These are phyloP conservation scores for Chenopodium album DNA, from an alignment of 148 eudicot species.

Conservation along the genomic window DNA sequence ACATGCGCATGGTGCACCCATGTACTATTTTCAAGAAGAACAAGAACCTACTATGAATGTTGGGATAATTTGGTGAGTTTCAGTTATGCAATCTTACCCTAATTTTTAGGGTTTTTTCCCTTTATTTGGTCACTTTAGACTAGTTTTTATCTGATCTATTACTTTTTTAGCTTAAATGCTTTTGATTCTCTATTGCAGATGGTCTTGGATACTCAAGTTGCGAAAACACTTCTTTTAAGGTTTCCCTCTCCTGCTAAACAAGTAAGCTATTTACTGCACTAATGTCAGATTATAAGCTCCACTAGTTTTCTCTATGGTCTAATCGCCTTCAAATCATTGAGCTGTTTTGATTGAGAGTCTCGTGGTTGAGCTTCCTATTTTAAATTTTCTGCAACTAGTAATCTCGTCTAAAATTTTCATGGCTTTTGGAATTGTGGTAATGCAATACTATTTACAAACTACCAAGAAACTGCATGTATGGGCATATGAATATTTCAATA, in stretches of 20 bases:
- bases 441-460: neutral
- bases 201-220: constrained; percentile 96
- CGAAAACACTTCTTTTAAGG: constrained; percentile 87
- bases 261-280: constrained; percentile 33
- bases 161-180: too few species aligned
- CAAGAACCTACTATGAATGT: neutral
- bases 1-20: too few species aligned
- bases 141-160: too few species aligned
- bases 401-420: neutral
- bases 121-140: too few species aligned
- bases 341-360: neutral
- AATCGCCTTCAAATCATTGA: neutral
- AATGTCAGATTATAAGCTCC: too few species aligned
- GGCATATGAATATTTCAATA: neutral
- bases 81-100: neutral
- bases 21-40: neutral
- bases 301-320: neutral
- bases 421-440: neutral
- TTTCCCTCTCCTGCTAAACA: constrained; percentile 96
- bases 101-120: neutral
- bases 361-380: neutral
- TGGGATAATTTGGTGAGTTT: neutral
- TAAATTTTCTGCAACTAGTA: neutral
- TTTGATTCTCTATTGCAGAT: constrained; percentile 46
- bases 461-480: neutral